Conservation (phyloP, 177 flowering plant genomes). For the Telopea speciosissima region DNA sequence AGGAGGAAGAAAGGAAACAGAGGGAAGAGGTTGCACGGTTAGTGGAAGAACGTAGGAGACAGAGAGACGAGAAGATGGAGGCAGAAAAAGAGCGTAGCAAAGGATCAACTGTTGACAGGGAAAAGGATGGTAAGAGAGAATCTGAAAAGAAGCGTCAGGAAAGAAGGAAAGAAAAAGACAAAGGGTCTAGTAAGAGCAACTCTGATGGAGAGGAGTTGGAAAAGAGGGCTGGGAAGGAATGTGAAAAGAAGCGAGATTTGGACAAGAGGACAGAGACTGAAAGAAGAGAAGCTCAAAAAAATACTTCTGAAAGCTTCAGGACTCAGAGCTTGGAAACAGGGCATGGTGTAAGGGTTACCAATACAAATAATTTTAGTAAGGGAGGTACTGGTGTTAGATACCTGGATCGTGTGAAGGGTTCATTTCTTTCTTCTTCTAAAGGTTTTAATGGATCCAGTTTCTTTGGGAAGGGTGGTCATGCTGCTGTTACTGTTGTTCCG, state of each 20-base stretch:
- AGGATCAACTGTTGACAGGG: conserved; percentile 33
- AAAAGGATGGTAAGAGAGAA: conserved; percentile 57
- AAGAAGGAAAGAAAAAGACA: conserved; percentile 72
- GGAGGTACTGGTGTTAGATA: conserved; percentile 60
- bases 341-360: conserved; percentile 32
- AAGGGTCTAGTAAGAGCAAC: conserved; percentile 75
- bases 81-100: conserved; percentile 50
- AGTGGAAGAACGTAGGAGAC: conserved; percentile 81
- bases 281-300: conserved; percentile 44
- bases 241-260: conserved; percentile 45
- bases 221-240: conserved; percentile 52
- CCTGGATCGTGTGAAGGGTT: conserved; percentile 78
- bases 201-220: conserved; percentile 85
- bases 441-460: conserved; percentile 69
- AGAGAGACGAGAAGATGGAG: conserved; percentile 71
- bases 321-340: conserved; percentile 33
- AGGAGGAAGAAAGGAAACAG: conserved; percentile 94
- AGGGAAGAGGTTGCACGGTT: conserved; percentile 93
- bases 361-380: conserved; percentile 33
- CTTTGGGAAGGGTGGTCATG: conserved; percentile 50
- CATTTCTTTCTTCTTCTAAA: conserved; percentile 68
- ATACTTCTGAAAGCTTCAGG: conserved; percentile 34
- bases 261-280: conserved; percentile 54
- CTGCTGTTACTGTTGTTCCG: conserved; percentile 29
- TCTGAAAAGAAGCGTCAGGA: conserved; percentile 71